A percentile compares a stretch with the other conserved stretches of the same genome.
These are phyloP conservation scores for Leonotis leonurus DNA, from an alignment of 257 asterid species.

Conservation along the genomic window DNA sequence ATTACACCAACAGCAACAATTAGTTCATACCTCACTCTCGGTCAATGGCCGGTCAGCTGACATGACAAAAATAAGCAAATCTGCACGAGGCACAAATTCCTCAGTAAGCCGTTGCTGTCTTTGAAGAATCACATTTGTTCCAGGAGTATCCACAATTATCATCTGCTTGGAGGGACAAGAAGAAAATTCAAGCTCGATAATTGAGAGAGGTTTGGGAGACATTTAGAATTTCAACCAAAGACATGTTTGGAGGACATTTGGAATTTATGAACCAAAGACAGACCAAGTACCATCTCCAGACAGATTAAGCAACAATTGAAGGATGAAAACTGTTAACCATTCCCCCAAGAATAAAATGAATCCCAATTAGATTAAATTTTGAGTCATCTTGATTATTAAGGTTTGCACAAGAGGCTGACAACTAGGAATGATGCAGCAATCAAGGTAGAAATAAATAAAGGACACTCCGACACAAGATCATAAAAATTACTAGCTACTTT, in stretches of 20 bases:
- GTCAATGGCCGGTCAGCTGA: conserved; percentile 97
- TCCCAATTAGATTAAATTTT: not conserved
- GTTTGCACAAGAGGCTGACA: not conserved
- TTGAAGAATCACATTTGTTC: conserved; percentile 98
- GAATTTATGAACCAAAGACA: not conserved
- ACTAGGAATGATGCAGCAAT: conserved; percentile 2
- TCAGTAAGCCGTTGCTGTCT: conserved; percentile 96
- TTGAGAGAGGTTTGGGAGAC: conserved; percentile 3
- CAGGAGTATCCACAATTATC: conserved; percentile 96
- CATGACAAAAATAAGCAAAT: conserved; percentile 83
- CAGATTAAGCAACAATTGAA: not conserved
- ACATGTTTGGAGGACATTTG: not conserved
- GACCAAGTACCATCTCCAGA: conserved; percentile 1
- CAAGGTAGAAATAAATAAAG: not conserved
- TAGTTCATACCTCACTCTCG: conserved; percentile 86
- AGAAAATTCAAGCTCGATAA: not conserved
- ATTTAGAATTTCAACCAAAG: not conserved
- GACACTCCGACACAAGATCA: not conserved
- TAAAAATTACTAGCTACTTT: not conserved
- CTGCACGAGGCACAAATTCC: conserved; percentile 98
- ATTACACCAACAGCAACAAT: conserved; percentile 13
- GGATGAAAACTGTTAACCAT: not conserved
- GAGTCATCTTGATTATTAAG: not conserved
- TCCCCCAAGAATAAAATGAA: not conserved
- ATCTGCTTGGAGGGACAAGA: conserved; percentile 48